Evolutionary conservation across 495 filamentous ascomycete genomes (phyloP).

Genomic region (Tuber borchii): DNA sequence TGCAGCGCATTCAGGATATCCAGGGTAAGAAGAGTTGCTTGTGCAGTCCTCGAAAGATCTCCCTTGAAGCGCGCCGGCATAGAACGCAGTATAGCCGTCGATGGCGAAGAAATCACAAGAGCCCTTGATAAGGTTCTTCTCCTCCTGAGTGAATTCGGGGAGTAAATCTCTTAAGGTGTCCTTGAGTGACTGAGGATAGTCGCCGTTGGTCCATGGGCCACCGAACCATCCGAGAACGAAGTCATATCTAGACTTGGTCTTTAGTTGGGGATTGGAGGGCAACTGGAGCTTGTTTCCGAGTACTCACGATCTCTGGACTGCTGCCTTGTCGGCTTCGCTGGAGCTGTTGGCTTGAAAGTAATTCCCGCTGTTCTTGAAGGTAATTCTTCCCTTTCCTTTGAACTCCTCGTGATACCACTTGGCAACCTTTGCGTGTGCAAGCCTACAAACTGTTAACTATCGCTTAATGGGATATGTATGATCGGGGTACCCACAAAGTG

Average conservation of each 20-base stretch:
- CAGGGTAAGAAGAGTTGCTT: slow-evolving; percentile 43
- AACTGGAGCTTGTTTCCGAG: not conserved
- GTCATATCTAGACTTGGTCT: slow-evolving; percentile 40
- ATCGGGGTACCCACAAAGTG: slow-evolving; percentile 34
- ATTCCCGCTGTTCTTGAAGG: slow-evolving; percentile 45
- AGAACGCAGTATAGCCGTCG: slow-evolving; percentile 44
- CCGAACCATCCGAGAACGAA: slow-evolving; percentile 48
- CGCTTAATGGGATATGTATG: not conserved
- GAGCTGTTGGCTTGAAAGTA: slow-evolving; percentile 44
- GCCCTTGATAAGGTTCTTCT: slow-evolving; percentile 46
- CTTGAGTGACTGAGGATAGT: slow-evolving; percentile 45
- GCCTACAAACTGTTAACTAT: slow-evolving; percentile 11
- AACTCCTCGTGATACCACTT: slow-evolving; percentile 47
- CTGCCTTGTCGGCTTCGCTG: slow-evolving; percentile 40
- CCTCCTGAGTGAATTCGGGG: slow-evolving; percentile 41
- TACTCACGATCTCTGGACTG: slow-evolving; percentile 33
- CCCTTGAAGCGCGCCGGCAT: slow-evolving; percentile 32
- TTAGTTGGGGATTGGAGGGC: slow-evolving; percentile 16
- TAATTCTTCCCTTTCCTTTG: slow-evolving; percentile 44
- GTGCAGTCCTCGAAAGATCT: slow-evolving; percentile 43
- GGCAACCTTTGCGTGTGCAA: slow-evolving; percentile 45
- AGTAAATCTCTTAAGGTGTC: slow-evolving; percentile 45
- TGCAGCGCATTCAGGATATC: slow-evolving; percentile 45
- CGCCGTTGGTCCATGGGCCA: slow-evolving; percentile 46
- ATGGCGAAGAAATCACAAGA: slow-evolving; percentile 48